Evolutionary conservation across 768 basidiomycete species (phyloP).

Genomic region (Kwoniella newhampshirensis): DNA sequence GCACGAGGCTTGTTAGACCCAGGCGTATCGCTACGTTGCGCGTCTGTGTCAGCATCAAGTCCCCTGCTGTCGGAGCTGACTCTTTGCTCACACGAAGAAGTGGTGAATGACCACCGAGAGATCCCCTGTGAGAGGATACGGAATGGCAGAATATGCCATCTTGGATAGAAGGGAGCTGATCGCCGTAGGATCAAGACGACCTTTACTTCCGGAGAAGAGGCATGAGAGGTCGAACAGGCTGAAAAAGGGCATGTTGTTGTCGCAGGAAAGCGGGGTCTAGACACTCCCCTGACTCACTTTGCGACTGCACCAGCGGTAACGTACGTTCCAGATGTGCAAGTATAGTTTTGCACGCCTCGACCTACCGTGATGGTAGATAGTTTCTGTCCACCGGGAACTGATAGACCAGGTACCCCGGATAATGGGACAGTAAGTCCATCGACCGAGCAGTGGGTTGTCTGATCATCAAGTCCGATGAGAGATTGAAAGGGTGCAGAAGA

Average conservation of each 20-base stretch:
- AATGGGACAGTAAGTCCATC: slow-evolving; percentile 23
- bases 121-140: slow-evolving; percentile 22
- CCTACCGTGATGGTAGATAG: slow-evolving; percentile 31
- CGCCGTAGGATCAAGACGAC: slow-evolving; percentile 42
- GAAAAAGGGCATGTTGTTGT: slow-evolving; percentile 53
- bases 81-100: slow-evolving; percentile 33
- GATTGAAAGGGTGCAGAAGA: slow-evolving; percentile 3
- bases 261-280: slow-evolving; percentile 23
- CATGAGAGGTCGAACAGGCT: slow-evolving; percentile 64
- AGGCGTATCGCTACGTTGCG: slow-evolving; percentile 16
- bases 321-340: slow-evolving; percentile 43
- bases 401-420: slow-evolving; percentile 5
- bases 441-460: slow-evolving; percentile 7
- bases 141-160: slow-evolving; percentile 61
- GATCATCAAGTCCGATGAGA: neutral
- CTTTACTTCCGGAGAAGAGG: slow-evolving; percentile 53
- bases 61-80: neutral
- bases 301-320: slow-evolving; percentile 42
- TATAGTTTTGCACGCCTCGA: slow-evolving; percentile 54
- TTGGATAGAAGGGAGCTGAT: slow-evolving; percentile 53
- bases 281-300: slow-evolving; percentile 23
- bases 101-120: slow-evolving; percentile 33
- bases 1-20: slow-evolving; percentile 21
- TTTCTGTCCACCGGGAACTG: slow-evolving; percentile 30
- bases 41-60: slow-evolving; percentile 1